Conservation (phyloP, 176 grass and related monocot genomes). For the Avena sativa region DNA sequence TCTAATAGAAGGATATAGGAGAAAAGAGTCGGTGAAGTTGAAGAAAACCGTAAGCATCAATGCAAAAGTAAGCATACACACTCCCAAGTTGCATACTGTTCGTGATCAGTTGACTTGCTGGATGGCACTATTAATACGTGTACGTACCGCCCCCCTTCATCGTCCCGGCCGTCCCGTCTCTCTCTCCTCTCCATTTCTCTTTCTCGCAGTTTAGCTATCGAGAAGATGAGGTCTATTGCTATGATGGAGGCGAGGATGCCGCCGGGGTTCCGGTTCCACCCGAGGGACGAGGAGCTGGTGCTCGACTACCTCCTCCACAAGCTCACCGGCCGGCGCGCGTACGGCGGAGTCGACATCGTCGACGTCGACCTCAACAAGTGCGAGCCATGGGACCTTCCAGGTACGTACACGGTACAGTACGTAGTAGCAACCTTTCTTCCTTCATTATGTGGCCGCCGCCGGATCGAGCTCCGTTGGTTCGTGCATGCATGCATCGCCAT, state of each 20-base stretch:
- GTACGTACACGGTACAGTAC: conserved; percentile 3
- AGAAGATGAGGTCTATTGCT: conserved; percentile 66
- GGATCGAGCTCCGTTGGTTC: not conserved
- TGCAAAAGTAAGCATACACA: not conserved
- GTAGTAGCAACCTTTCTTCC: not conserved
- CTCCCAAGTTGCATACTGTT: not conserved
- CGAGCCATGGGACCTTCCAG: conserved; percentile 94
- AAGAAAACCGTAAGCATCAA: conserved; percentile 23
- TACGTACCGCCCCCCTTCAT: conserved; percentile 14
- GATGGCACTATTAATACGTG: conserved; percentile 31
- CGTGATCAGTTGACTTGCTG: not conserved
- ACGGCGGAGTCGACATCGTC: conserved; percentile 51
- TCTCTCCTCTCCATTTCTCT: not conserved
- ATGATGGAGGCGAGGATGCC: conserved; percentile 86
- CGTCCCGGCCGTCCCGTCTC: not conserved
- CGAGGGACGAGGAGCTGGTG: conserved; percentile 82
- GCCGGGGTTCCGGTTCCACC: conserved; percentile 96
- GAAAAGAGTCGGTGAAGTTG: not conserved
- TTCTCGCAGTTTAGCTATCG: not conserved
- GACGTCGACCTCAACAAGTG: conserved; percentile 91
- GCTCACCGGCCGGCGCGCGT: conserved; percentile 40
- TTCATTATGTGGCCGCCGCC: not conserved
- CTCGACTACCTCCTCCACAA: conserved; percentile 74
- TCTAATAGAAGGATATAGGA: not conserved
- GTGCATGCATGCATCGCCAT: not conserved